Base-by-base conservation (phyloP, 805 yeast genomes). In the Limtongia smithiae region DNA sequence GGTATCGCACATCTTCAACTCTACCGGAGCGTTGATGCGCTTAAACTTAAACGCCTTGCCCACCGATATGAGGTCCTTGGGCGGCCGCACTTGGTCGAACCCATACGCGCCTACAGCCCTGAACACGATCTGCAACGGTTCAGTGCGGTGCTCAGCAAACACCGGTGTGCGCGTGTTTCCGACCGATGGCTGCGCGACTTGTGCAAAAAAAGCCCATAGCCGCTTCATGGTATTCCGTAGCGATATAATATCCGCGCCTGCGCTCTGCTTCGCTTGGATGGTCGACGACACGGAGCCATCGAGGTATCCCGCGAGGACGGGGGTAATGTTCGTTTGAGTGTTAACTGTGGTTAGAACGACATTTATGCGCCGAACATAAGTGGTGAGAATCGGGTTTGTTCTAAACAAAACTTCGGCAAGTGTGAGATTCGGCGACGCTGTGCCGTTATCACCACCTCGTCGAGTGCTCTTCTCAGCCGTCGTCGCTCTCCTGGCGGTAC, bases 301-400 rank as follows among this genome's bases (percentile, higher is more conserved):
- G 9, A 25, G 6, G 28, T 6, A 25, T 25, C 9, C 6, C 9
- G 6, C 6, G 9, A 6, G 6, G 28, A 7, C 28, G 9, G 28
- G 28, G 9, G 6, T 6, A 6, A 6, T 7, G 6, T 25, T 25
- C 28, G 28, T 7, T 6, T 25, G 9, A 9, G 9, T 25, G 9
- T 25, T 25, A 9, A 25, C 9, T 9, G 28, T 25, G 5, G 20
- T 25, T 33, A 34, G 27, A 17, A 14, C 24, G 25, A 42, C 27
- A 21, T 12, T n/a, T 24, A 42, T 14, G 9, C 24, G 12, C 20
- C 33, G 46, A 17, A 42, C 46, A 25, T 42, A 42, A 22, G 40
- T 24, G 40, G 46, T 37, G 22, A 42, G 40, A 35, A 22, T 30
- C 14, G 46, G 46, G 35, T 42, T 34, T 40, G 46, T 34, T 15